phyloP scores from a whole-genome alignment of 2,329 filamentous ascomycete species.

The Zalaria sp. region DNA sequence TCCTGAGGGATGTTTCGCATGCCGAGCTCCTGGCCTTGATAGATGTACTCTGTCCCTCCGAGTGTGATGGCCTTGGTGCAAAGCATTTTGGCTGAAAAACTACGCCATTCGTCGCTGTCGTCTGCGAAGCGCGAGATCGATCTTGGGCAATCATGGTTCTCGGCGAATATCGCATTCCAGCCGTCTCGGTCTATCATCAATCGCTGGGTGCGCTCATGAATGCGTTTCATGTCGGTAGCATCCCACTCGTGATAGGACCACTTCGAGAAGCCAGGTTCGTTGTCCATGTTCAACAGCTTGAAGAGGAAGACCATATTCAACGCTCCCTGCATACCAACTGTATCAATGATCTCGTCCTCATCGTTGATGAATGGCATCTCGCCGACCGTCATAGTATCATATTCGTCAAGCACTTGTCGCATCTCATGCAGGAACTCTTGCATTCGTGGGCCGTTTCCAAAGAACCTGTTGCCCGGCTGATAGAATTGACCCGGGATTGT shows the following conservation, averaged over 20 bases:
- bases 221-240: conserved; percentile 37
- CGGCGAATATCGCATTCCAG: conserved; percentile 49
- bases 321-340: conserved; percentile 41
- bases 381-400: conserved; percentile 34
- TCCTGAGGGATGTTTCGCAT: conserved; percentile 36
- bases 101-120: conserved; percentile 32
- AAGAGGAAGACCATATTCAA: conserved; percentile 60
- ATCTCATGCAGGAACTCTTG: conserved; percentile 33
- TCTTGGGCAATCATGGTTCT: conserved; percentile 49
- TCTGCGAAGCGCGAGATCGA: conserved; percentile 39
- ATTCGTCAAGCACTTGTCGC: conserved; percentile 27
- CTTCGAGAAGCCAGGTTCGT: conserved; percentile 26
- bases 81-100: conserved; percentile 40
- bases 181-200: conserved; percentile 44
- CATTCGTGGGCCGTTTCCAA: conserved; percentile 19
- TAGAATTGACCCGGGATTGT: background rate
- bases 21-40: conserved; percentile 51
- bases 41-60: conserved; percentile 40
- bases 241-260: conserved; percentile 26
- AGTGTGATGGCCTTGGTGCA: background rate
- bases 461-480: conserved; percentile 4
- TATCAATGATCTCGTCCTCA: conserved; percentile 32
- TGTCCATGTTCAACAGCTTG: conserved; percentile 40
- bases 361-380: conserved; percentile 35
- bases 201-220: conserved; percentile 42